phyloP scores from a whole-genome alignment of 2,329 filamentous ascomycete species.

The Pseudogymnoascus sp. region DNA sequence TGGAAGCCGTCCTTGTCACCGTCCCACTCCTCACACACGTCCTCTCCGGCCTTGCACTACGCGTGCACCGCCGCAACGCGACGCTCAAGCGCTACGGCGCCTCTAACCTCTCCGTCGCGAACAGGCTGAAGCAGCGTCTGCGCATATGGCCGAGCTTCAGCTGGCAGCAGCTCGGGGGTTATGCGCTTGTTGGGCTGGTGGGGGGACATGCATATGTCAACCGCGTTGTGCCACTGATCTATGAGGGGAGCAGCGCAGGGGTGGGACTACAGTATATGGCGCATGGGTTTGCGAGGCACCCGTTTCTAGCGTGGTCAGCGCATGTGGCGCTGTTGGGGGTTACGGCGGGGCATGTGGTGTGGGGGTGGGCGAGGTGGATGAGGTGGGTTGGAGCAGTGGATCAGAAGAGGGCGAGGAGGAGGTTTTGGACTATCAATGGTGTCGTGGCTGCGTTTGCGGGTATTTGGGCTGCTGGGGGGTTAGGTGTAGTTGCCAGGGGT shows the following conservation, averaged over 20 bases:
- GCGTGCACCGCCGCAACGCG: conserved; percentile 64
- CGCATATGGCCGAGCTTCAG: conserved; percentile 54
- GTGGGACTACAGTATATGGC: conserved; percentile 76
- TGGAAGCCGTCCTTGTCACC: conserved; percentile 72
- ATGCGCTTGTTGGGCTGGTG: conserved; percentile 56
- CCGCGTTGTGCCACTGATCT: conserved; percentile 61
- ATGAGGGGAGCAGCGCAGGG: conserved; percentile 79
- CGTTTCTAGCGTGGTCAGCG: conserved; percentile 54
- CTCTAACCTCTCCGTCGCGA: conserved; percentile 40
- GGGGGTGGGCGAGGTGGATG: conserved; percentile 79
- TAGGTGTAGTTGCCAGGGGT: conserved; percentile 67
- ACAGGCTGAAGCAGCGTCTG: conserved; percentile 31
- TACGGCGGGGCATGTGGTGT: conserved; percentile 70
- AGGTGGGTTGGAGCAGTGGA: conserved; percentile 41
- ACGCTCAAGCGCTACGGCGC: conserved; percentile 69
- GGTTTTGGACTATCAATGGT: conserved; percentile 65
- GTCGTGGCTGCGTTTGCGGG: conserved; percentile 47
- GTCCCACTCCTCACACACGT: conserved; percentile 70
- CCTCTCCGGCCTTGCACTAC: conserved; percentile 65
- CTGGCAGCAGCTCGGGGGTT: conserved; percentile 65
- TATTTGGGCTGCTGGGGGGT: conserved; percentile 73
- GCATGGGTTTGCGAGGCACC: conserved; percentile 73
- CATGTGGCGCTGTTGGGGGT: conserved; percentile 60
- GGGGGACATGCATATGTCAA: conserved; percentile 68
- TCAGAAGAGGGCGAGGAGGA: conserved; percentile 49